phyloP scores from a whole-genome alignment of 2,329 filamentous ascomycete genomes.

The Monilinia polystroma region DNA sequence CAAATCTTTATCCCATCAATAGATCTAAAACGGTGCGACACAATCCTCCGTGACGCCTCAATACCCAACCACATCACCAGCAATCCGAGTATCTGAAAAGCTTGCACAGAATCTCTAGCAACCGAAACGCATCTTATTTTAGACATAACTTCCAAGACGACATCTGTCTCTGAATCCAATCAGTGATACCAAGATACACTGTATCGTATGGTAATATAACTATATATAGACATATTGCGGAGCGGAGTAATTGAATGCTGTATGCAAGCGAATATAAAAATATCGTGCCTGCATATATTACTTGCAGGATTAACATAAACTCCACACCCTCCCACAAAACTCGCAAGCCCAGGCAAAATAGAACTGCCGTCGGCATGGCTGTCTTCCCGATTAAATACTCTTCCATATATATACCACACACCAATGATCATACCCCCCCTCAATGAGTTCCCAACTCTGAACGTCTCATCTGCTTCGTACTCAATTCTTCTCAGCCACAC shows the following conservation, averaged over 20 bases:
- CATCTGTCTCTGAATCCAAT: background rate
- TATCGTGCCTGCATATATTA: background rate
- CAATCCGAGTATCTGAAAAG: background rate
- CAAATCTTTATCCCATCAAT: background rate
- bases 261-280: background rate
- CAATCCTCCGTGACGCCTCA: background rate
- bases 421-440: background rate
- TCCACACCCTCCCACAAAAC: background rate
- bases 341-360: too few relatives aligned
- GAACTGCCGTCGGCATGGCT: background rate
- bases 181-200: background rate
- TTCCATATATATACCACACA: background rate
- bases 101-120: background rate
- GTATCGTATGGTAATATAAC: background rate
- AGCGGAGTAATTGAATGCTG: conserved; percentile 7
- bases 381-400: background rate
- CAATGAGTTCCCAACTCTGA: background rate
- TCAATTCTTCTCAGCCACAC: background rate
- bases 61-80: background rate
- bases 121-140: background rate
- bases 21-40: background rate
- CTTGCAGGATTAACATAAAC: background rate
- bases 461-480: conserved; percentile 1
- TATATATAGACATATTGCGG: background rate
- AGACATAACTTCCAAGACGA: background rate